Percentiles rank a stretch among this genome's conserved stretches.
Evolutionary conservation across 2,329 filamentous ascomycete genomes (phyloP).

Genomic region (Sarocladiaceae sp.): DNA sequence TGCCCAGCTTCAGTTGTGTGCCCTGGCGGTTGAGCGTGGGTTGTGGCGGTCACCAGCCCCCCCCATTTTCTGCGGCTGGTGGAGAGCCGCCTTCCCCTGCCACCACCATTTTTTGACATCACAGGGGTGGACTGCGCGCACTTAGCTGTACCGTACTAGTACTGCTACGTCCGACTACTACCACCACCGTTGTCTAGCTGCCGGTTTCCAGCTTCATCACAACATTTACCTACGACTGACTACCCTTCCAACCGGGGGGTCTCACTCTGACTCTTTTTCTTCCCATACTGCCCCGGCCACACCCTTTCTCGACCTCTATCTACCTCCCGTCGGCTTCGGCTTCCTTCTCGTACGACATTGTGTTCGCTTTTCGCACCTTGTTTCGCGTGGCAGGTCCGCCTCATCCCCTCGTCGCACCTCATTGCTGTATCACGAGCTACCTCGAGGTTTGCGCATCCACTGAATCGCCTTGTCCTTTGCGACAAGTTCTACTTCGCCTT

Average conservation of each 20-base stretch:
- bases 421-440: not conserved
- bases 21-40: not conserved
- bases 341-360: slow-evolving; percentile 1
- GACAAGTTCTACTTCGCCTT: not conserved
- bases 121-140: not conserved
- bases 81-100: slow-evolving; percentile 10
- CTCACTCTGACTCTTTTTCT: not conserved
- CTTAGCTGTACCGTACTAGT: too few relatives aligned
- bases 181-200: not conserved
- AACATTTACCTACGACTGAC: not conserved
- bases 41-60: slow-evolving; percentile 13
- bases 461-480: not conserved
- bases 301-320: not conserved
- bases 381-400: not conserved
- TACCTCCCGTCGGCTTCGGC: not conserved
- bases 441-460: not conserved
- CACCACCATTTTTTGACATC: slow-evolving; percentile 14
- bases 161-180: too few relatives aligned
- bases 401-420: not conserved
- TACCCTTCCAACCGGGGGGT: not conserved
- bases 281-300: not conserved
- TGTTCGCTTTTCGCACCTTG: not conserved
- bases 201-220: not conserved
- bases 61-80: slow-evolving; percentile 11
- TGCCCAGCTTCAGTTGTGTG: not conserved